Evolutionary conservation across 2,329 filamentous ascomycete genomes (phyloP), one percentile per base, ranked within the genome.

Genomic region (Taxawa tesnikishii): DNA sequence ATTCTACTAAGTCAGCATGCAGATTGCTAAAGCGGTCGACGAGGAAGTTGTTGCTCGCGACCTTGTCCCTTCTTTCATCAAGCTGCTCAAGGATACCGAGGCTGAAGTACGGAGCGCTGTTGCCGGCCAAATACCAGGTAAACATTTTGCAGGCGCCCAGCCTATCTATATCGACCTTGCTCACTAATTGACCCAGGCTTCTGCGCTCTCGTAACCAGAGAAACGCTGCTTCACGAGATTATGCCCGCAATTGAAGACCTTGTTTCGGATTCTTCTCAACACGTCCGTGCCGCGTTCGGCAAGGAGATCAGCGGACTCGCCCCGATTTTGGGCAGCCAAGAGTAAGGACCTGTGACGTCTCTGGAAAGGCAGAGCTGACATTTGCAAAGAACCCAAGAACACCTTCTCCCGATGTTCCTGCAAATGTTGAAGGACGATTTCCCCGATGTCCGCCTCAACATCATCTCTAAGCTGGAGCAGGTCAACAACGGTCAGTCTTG

Each of bases 341-440:
- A 96, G 82, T 92, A 68, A 50, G 80, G 8, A 23, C 8, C 8
- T 23, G 8, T 23, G 8, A 23, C 19, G 19, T 23, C n/a, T 8
- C 19, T 23, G 19, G 19, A 8, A 8, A 23, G 8, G n/a, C 19
- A 8, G 9, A 6, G 12, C 27, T 29, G 27, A 29, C 14, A 7
- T 6, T 7, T 6, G 9, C 14, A 28, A 44, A 90, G 83, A 60
- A 98, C 90, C 17, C 96, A 94, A 45, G 80, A 90, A 46, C 90
- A 98, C 56, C 75, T 98, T 27, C 73, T 98, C 27, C 90, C 90
- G 33, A 98, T 98, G 88, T 96, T 98, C 61, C 70, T 98, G 33
- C 83, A 93, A 58, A 98, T 98, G 90, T 77, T 98, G 49, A 98
- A 96, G 70, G 90, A 98, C 50, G 90, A 98, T 54, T 96, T 94